A percentile compares a stretch with the other conserved stretches of the same genome.
phyloP scores from a whole-genome alignment of 768 basidiomycete species.

The Paxillus ammoniavirescens region DNA sequence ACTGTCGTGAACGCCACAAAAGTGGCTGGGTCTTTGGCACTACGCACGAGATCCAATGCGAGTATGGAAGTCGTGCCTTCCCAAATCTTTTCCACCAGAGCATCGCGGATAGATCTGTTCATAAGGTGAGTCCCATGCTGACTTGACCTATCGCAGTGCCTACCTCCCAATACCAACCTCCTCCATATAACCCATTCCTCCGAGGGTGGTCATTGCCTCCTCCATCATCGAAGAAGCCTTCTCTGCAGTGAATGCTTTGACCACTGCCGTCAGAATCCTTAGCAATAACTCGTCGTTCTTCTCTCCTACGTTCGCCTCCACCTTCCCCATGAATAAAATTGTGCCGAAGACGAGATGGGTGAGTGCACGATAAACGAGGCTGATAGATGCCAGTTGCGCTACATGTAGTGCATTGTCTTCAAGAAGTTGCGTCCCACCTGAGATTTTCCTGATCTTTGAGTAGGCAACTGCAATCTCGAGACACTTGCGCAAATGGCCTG shows the following conservation, averaged over 20 bases:
- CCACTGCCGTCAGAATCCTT: slow-evolving; percentile 64
- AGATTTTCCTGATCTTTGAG: slow-evolving; percentile 56
- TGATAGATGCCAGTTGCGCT: slow-evolving; percentile 58
- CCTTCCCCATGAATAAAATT: slow-evolving; percentile 56
- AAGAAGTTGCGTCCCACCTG: slow-evolving; percentile 49
- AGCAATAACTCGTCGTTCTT: slow-evolving; percentile 51
- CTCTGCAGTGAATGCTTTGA: slow-evolving; percentile 70
- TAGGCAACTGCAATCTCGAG: slow-evolving; percentile 67
- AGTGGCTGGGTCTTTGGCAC: slow-evolving; percentile 43
- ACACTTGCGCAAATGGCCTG: slow-evolving; percentile 58
- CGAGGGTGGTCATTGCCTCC: slow-evolving; percentile 70
- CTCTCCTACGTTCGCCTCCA: slow-evolving; percentile 53
- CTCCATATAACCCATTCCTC: slow-evolving; percentile 83
- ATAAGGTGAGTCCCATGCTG: not conserved
- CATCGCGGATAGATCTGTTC: slow-evolving; percentile 57
- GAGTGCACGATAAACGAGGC: slow-evolving; percentile 63
- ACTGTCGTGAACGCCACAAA: slow-evolving; percentile 52
- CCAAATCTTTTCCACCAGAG: slow-evolving; percentile 80
- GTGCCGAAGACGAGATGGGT: slow-evolving; percentile 62
- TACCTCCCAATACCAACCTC: slow-evolving; percentile 69
- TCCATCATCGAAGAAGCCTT: slow-evolving; percentile 64
- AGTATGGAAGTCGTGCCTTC: slow-evolving; percentile 74
- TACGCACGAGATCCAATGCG: slow-evolving; percentile 62
- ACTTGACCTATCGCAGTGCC: slow-evolving; percentile 7
- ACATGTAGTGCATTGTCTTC: slow-evolving; percentile 61